A percentile compares a stretch with the other conserved stretches of the same genome.
phyloP scores from a whole-genome alignment of 441 rosid species.

The Syzygium malaccense region DNA sequence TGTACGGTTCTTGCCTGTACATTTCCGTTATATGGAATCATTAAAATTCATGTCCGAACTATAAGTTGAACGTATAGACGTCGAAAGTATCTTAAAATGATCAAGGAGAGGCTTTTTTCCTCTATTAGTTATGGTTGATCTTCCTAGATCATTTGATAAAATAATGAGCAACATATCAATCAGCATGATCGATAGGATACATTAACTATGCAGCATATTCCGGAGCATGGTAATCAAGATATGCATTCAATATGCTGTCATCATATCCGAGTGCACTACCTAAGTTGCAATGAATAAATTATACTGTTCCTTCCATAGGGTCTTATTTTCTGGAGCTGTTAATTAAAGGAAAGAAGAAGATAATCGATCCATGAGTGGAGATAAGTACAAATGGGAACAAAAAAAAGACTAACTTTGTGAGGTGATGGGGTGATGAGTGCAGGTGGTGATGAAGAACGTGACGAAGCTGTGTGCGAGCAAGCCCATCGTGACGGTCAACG shows the following conservation, averaged over 20 bases:
- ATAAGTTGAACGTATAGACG: not conserved
- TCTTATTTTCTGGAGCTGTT: not conserved
- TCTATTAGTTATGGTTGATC: not conserved
- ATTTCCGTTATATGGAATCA: not conserved
- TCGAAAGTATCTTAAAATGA: not conserved
- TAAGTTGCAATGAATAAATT: not conserved
- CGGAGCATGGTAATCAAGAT: not conserved
- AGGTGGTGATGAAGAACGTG: constrained; percentile 70
- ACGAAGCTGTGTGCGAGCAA: constrained; percentile 68
- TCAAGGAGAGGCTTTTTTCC: not conserved
- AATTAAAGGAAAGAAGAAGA: not conserved
- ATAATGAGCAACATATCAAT: not conserved
- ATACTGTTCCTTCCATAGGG: not conserved
- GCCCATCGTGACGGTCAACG: constrained; percentile 72
- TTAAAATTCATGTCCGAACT: not conserved
- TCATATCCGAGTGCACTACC: not conserved
- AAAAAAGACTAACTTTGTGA: not conserved
- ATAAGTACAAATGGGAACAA: not conserved
- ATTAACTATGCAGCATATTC: not conserved
- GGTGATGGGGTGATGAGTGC: not conserved
- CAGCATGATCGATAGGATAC: not conserved
- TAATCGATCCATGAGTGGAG: not conserved
- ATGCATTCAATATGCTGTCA: not conserved
- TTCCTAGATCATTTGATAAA: not conserved
- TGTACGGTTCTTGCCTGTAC: not conserved